Conservation (phyloP, 352 stramenopile genomes). For the Globisporangium spiculum region DNA sequence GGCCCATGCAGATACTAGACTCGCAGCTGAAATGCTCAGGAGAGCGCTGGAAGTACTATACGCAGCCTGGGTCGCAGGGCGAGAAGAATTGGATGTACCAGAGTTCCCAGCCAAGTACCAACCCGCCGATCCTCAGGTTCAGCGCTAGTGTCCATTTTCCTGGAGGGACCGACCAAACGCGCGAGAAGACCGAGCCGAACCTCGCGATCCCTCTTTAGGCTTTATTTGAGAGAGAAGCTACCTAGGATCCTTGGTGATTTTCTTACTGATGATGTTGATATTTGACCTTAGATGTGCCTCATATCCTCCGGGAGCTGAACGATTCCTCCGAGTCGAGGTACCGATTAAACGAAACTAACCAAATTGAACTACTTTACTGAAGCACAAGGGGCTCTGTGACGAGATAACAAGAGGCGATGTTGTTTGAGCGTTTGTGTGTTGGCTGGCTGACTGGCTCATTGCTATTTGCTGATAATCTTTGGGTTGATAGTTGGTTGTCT, state of each 20-base stretch:
- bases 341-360: neutral
- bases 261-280: too few relatives aligned
- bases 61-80: slow-evolving; percentile 17
- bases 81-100: slow-evolving; percentile 36
- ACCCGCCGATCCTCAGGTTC: neutral
- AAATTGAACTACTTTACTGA: neutral
- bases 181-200: slow-evolving; percentile 12
- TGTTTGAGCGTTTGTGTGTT: neutral
- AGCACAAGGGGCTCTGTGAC: neutral
- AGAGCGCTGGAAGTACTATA: slow-evolving; percentile 39
- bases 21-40: slow-evolving; percentile 56
- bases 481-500: neutral
- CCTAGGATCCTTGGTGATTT: too few relatives aligned
- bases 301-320: too few relatives aligned
- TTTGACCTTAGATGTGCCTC: neutral
- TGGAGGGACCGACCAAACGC: neutral
- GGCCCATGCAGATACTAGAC: slow-evolving; percentile 40
- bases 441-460: neutral
- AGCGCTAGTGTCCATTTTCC: neutral
- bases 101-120: slow-evolving; percentile 3
- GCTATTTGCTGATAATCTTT: neutral
- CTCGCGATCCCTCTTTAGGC: slow-evolving; percentile 19
- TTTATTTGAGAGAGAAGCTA: too few relatives aligned
- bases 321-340: too few relatives aligned
- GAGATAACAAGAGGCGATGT: neutral